Conservation (phyloP, 176 grass and related monocot genomes). For the Phragmites australis region DNA sequence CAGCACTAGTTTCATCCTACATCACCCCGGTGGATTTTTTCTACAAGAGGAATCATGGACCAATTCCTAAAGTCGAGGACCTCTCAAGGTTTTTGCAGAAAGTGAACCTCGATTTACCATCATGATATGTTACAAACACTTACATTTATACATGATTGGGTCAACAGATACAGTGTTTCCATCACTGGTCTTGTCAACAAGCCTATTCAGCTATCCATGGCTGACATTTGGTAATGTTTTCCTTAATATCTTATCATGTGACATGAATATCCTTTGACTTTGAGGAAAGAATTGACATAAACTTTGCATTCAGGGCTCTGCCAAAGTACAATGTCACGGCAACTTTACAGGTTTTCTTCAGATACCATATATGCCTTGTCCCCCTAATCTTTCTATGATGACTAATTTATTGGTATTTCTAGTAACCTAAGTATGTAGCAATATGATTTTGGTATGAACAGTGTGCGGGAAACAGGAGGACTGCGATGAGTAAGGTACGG, state of each 20-base stretch:
- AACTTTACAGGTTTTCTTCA: conserved; percentile 74
- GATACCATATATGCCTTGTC: background rate
- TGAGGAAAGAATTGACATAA: conserved; percentile 39
- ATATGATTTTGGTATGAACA: conserved; percentile 32
- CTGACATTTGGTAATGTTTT: conserved; percentile 76
- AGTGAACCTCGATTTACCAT: background rate
- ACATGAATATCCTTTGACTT: background rate
- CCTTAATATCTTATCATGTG: background rate
- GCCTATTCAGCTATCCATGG: conserved; percentile 65
- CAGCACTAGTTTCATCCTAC: conserved; percentile 66
- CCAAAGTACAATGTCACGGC: conserved; percentile 91
- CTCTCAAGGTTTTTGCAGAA: conserved; percentile 55
- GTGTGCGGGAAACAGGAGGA: conserved; percentile 97
- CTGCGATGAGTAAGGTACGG: conserved; percentile 80
- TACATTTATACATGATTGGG: background rate
- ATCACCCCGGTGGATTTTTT: conserved; percentile 93
- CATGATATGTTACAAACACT: conserved; percentile 17
- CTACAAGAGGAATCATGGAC: conserved; percentile 98
- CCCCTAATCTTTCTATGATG: conserved; percentile 18
- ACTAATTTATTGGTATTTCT: background rate
- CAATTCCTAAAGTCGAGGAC: conserved; percentile 84
- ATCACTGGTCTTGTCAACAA: conserved; percentile 79
- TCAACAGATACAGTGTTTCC: conserved; percentile 71
- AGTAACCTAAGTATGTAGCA: background rate
- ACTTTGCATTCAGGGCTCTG: conserved; percentile 59